Evolutionary conservation across 441 rosid species (phyloP).

Genomic region (Syzygium syzygioides): DNA sequence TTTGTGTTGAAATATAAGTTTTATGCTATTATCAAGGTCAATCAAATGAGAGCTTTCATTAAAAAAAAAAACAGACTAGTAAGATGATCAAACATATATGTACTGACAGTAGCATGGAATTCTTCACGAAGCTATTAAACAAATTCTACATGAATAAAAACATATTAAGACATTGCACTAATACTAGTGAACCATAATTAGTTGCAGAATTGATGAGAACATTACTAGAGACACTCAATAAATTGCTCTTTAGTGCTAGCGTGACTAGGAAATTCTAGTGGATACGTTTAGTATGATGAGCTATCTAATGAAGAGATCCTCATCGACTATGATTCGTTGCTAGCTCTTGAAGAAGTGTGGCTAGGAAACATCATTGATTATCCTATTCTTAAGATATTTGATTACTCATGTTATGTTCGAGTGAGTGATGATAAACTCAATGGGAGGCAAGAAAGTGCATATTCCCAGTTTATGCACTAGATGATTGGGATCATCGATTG

Average conservation of each 20-base stretch:
- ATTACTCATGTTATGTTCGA: background rate
- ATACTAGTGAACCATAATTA: background rate
- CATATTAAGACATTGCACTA: background rate
- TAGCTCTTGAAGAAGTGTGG: background rate
- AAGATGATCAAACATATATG: background rate
- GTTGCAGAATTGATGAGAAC: background rate
- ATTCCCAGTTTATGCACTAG: background rate
- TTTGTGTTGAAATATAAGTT: background rate
- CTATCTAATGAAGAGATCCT: background rate
- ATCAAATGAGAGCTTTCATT: background rate
- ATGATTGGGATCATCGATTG: background rate
- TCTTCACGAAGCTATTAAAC: background rate
- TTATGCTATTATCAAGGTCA: background rate
- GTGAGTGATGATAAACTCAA: background rate
- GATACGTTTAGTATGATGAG: background rate
- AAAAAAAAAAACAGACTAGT: background rate
- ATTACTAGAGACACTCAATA: background rate
- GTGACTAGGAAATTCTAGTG: background rate
- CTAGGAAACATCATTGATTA: background rate
- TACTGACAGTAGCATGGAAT: background rate
- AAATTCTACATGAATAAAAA: background rate
- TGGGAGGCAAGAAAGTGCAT: background rate
- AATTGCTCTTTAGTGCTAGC: background rate
- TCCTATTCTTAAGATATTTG: background rate
- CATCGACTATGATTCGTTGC: background rate